Evolutionary conservation across 164 flowering plant genomes (phyloP).

Genomic region (Buxus sempervirens): DNA sequence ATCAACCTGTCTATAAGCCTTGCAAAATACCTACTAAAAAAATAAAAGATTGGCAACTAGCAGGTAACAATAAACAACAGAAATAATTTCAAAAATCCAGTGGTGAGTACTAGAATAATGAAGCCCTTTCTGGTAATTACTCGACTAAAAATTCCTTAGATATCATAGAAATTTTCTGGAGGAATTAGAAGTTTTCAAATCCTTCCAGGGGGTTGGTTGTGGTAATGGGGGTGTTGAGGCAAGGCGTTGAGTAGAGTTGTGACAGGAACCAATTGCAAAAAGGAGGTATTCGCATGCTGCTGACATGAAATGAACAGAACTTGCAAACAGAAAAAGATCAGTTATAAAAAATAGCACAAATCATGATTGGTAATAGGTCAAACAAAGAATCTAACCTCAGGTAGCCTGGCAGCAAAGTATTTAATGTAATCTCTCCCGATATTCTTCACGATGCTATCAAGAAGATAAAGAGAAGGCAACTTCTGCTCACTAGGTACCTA

Average conservation of each 20-base stretch:
- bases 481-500: constrained; percentile 98
- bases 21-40: constrained; percentile 78
- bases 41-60: constrained; percentile 1
- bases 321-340: not conserved
- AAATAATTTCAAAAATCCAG: not conserved
- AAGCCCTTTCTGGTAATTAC: too few species aligned
- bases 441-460: constrained; percentile 99
- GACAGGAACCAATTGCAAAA: too few species aligned
- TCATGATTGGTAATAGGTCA: not conserved
- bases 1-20: constrained; percentile 86
- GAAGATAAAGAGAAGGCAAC: constrained; percentile 91
- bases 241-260: too few species aligned
- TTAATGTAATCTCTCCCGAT: constrained; percentile 92
- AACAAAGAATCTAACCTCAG: constrained; percentile 66
- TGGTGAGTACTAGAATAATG: too few species aligned
- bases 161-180: not conserved
- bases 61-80: not conserved
- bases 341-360: not conserved
- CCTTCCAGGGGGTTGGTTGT: too few species aligned
- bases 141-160: too few species aligned
- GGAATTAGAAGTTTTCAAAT: not conserved
- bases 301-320: too few species aligned
- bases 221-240: too few species aligned
- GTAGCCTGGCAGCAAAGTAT: constrained; percentile 74
- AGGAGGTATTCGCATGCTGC: too few species aligned